Evolutionary conservation across 345 rosid species (phyloP), one percentile per base, ranked within the genome.

Genomic region (Camelina laxa): DNA sequence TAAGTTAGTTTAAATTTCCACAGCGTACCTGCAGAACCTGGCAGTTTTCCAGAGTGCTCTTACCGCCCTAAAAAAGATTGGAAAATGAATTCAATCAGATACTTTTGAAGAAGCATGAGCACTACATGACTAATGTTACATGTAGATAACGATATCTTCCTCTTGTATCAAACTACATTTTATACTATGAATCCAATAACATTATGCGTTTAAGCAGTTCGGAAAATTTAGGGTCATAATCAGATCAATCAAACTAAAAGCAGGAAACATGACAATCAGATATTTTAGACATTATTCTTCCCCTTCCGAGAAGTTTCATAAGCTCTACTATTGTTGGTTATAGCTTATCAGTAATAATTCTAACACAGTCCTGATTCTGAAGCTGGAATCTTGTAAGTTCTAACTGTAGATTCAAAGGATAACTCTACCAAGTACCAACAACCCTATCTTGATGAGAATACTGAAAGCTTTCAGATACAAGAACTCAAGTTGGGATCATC

Each of bases 41-140:
- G 44, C 99, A 95, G 76, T 95, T 95, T 35, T 95, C 96, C 69
- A 91, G 76, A 0, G 93, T 88, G 91, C 97, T 95, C 82, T 90
- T 81, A 16, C 99, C 99, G n/a, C 99, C 99, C 99, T 91, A 33
- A 27, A 74, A 12, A 0, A 45, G 15, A 58, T 21, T 1, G 22
- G 45, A 74, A 59, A 65, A 41, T 0, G 31, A 44, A 60, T 1
- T 59, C 17, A 20, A 4, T 69, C 56, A 71, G 60, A 48, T 65
- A 45, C 38, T 58, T 35, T 55, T 17, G 33, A 39, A 58, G 47
- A 31, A 56, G 57, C 51, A 55, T 45, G 35, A 51, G 19, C 38
- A 2, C 21, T 10, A 39, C 33, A 47, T 20, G 50, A 42, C 16
- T 41, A 36, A 12, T 14, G 47, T 14, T 33, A 24, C 9, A 67